Evolutionary conservation across 2,329 filamentous ascomycete genomes (phyloP).

Genomic region (Ascochyta pisi): DNA sequence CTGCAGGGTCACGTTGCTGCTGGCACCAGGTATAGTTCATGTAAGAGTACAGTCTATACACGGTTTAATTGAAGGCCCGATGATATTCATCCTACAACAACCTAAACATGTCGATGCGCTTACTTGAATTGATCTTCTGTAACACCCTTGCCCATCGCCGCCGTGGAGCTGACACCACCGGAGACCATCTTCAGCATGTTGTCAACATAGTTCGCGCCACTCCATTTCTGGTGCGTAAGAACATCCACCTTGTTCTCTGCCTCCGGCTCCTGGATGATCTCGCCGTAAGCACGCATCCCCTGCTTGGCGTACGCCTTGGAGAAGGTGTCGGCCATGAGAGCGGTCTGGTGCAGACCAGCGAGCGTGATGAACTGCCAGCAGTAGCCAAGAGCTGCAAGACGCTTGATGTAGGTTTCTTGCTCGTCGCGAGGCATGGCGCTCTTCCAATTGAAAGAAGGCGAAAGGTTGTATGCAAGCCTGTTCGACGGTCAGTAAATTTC

Average conservation of each 20-base stretch:
- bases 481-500: slow-evolving; percentile 9
- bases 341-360: slow-evolving; percentile 93
- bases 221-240: slow-evolving; percentile 99
- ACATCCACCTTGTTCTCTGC: slow-evolving; percentile 91
- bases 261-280: slow-evolving; percentile 97
- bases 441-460: slow-evolving; percentile 99
- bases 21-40: too few species aligned
- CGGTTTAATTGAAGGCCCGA: not conserved
- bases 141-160: slow-evolving; percentile 96
- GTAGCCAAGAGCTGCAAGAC: slow-evolving; percentile 87
- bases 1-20: too few species aligned
- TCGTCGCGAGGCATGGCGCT: slow-evolving; percentile 88
- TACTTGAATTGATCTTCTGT: slow-evolving; percentile 94
- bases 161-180: slow-evolving; percentile 88
- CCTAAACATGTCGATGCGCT: not conserved
- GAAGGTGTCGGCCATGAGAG: slow-evolving; percentile 89
- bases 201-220: slow-evolving; percentile 91
- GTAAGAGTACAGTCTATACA: too few species aligned
- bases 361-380: slow-evolving; percentile 99
- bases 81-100: not conserved
- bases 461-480: slow-evolving; percentile 96
- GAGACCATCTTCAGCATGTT: slow-evolving; percentile 97
- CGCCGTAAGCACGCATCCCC: slow-evolving; percentile 96
- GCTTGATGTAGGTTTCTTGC: slow-evolving; percentile 96
- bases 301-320: slow-evolving; percentile 78